Evolutionary conservation across 2,329 filamentous ascomycete species (phyloP).

Genomic region (Magnaporthiopsis rhizophila): DNA sequence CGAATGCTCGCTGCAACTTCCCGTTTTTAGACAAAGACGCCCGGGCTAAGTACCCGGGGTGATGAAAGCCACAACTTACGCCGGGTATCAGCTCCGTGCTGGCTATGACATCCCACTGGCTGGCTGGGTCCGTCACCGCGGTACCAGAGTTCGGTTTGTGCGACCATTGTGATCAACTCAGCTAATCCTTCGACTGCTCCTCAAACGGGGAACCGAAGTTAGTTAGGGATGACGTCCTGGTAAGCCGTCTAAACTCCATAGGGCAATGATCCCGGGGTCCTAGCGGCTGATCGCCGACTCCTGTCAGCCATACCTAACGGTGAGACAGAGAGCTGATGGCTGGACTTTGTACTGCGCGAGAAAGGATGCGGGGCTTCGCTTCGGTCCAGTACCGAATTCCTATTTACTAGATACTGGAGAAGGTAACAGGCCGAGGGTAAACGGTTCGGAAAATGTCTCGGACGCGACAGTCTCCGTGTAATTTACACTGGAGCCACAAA

Average conservation of each 20-base stretch:
- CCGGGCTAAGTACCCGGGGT: no score
- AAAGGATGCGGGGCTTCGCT: not conserved
- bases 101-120: not conserved
- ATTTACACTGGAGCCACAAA: no score
- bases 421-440: no score
- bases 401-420: no score
- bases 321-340: not conserved
- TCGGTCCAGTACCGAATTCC: no score
- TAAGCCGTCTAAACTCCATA: not conserved
- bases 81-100: not conserved
- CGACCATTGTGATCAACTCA: not conserved
- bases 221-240: no score
- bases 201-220: not conserved
- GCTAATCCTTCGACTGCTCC: not conserved
- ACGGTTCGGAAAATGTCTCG: no score
- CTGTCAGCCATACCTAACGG: not conserved
- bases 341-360: not conserved
- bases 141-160: not conserved
- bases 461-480: no score
- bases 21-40: not conserved
- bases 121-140: not conserved
- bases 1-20: not conserved
- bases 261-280: no score
- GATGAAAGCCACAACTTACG: not conserved
- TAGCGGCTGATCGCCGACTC: not conserved